phyloP scores from a whole-genome alignment of 2,329 filamentous ascomycete species.

The Cryoendolithus antarcticus region DNA sequence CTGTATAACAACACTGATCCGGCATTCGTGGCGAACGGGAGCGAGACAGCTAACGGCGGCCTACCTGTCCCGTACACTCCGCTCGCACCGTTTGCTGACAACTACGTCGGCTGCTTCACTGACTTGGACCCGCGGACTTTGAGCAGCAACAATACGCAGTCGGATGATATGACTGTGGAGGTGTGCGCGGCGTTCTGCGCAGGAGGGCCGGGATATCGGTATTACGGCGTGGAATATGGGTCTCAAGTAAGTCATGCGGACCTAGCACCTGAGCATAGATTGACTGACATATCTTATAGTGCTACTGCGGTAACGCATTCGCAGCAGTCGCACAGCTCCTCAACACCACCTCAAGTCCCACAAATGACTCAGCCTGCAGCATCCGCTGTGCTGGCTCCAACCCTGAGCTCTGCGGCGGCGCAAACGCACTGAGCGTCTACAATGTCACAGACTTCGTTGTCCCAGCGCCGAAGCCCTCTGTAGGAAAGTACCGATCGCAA shows the following conservation, averaged over 20 bases:
- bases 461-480: conserved; percentile 9
- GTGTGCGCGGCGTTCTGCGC: conserved; percentile 17
- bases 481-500: conserved; percentile 15
- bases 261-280: no score
- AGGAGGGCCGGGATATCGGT: conserved; percentile 13
- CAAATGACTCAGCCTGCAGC: conserved; percentile 14
- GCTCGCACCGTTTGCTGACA: conserved; percentile 12
- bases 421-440: conserved; percentile 17
- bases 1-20: conserved; percentile 23
- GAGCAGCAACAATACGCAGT: conserved; percentile 5
- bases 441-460: conserved; percentile 11
- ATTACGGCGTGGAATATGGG: conserved; percentile 22
- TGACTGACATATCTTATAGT: conserved; percentile 1
- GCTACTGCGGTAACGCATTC: conserved; percentile 19
- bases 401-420: conserved; percentile 19
- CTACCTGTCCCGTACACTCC: conserved; percentile 9
- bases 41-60: conserved; percentile 11
- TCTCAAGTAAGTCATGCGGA: conserved; percentile 7
- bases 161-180: conserved; percentile 17
- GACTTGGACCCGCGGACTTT: conserved; percentile 14
- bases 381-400: conserved; percentile 15
- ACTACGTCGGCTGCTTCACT: conserved; percentile 20
- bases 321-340: conserved; percentile 5
- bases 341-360: conserved; percentile 8
- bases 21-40: conserved; percentile 12